Base-by-base conservation (phyloP, 345 rosid genomes). In the Nephelium lappaceum region DNA sequence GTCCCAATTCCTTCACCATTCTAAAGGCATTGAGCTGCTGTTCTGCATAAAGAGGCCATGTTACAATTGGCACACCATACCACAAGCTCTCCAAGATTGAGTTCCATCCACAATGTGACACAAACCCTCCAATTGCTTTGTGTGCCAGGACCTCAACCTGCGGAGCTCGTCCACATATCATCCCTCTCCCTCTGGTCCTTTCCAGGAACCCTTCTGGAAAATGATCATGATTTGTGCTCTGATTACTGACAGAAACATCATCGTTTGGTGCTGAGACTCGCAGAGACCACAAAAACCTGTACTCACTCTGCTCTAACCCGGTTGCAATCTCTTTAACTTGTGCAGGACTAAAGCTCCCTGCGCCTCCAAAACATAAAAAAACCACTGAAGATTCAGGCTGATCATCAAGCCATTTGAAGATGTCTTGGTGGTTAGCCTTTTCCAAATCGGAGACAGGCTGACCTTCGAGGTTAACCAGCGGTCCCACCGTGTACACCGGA, bases 91-190 rank as follows among this genome's bases (percentile, higher is more conserved):
- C 90, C 4, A 86, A 31, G 19, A 75, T 47, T 0, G 88, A 88
- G 80, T 84, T 89, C 93, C 93, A 86, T 3, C 93, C 90, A 4
- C 86, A 86, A 27, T 89, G 91, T 19, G 91, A 86, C 15, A 89
- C 79, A 27, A 89, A 86, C 8, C 83, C 89, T 58, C 83, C 84
- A 36, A 82, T 69, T 4, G 91, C 78, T 0, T 49, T 75, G 47
- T 88, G 87, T 2, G 82, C 79, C 45, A 86, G 21, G 7, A 89
- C 82, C 64, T 83, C 81, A 71, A 79, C 83, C 71, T 87, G 85
- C 5, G 87, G 88, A 0, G 84, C 85, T 89, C 91, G 84, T 14
- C 80, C 84, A 43, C 87, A 79, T 4, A 85, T 51, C 19, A 77
- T 1, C 58, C 88, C 89, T 12, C 75, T 62, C 43, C 72, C 73